Conservation (phyloP, 2,329 filamentous ascomycete species). For the Fusarium dlaminii region DNA sequence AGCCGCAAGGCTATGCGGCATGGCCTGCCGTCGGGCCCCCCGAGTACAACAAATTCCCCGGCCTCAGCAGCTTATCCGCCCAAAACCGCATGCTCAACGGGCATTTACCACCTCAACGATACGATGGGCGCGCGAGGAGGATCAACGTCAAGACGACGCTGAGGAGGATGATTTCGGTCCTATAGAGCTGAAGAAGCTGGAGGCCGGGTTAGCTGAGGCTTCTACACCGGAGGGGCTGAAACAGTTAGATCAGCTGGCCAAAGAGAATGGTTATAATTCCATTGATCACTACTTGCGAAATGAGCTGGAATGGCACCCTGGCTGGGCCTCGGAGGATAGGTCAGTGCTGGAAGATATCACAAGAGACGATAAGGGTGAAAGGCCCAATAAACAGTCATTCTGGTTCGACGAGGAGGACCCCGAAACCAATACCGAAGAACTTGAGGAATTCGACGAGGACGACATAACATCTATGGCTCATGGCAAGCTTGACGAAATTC, state of each 20-base stretch:
- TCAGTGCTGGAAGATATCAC: conserved; percentile 45
- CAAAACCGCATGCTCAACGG: conserved; percentile 35
- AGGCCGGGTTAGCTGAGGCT: conserved; percentile 43
- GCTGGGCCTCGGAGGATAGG: conserved; percentile 47
- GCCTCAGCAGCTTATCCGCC: conserved; percentile 39
- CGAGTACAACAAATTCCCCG: conserved; percentile 37
- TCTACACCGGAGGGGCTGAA: conserved; percentile 47
- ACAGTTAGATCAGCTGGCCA: conserved; percentile 49
- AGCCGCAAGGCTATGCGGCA: conserved; percentile 50
- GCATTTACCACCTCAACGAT: conserved; percentile 46
- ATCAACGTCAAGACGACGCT: conserved; percentile 29
- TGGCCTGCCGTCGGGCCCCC: conserved; percentile 47
- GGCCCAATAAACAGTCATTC: conserved; percentile 52
- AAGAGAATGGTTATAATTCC: conserved; percentile 46
- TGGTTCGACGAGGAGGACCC: conserved; percentile 62
- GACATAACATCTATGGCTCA: conserved; percentile 87
- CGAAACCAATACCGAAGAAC: conserved; percentile 61
- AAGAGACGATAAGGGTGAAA: conserved; percentile 45
- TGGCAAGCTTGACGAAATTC: conserved; percentile 85
- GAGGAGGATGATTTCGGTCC: conserved; percentile 40
- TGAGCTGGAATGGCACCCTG: conserved; percentile 42
- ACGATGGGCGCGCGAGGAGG: conserved; percentile 41
- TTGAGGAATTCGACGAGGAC: conserved; percentile 76
- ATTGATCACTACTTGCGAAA: conserved; percentile 48
- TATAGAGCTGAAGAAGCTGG: conserved; percentile 46